phyloP scores from a whole-genome alignment of 2,329 filamentous ascomycete genomes.

The Ceratocystis smalleyi region DNA sequence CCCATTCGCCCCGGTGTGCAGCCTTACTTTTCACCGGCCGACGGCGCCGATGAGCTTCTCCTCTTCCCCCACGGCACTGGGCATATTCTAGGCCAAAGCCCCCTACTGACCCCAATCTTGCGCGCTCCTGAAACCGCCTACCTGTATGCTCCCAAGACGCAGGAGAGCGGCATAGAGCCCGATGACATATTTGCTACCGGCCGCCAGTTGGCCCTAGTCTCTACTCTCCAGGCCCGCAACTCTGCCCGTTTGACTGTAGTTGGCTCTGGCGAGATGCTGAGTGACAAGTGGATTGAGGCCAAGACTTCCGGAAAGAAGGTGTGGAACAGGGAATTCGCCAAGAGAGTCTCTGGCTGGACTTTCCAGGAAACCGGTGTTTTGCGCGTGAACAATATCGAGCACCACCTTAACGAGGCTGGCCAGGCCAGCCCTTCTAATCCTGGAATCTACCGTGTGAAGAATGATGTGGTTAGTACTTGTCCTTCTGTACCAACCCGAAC shows the following conservation, averaged over 20 bases:
- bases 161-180: conserved; percentile 42
- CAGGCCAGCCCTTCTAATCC: conserved; percentile 56
- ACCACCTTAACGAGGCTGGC: conserved; percentile 37
- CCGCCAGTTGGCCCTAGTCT: conserved; percentile 68
- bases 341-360: conserved; percentile 78
- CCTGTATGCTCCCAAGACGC: conserved; percentile 85
- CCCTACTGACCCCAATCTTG: conserved; percentile 66
- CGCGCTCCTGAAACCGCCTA: conserved; percentile 75
- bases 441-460: conserved; percentile 86
- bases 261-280: conserved; percentile 72
- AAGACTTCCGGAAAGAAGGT: conserved; percentile 32
- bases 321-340: conserved; percentile 71
- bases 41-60: conserved; percentile 38
- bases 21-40: conserved; percentile 56
- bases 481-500: neutral
- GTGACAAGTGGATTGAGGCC: conserved; percentile 77
- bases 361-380: conserved; percentile 90
- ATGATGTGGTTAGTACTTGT: conserved; percentile 63
- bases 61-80: conserved; percentile 72
- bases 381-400: conserved; percentile 67
- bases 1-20: conserved; percentile 52
- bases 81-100: conserved; percentile 63
- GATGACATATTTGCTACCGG: conserved; percentile 80
- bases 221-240: conserved; percentile 79
- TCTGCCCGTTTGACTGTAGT: conserved; percentile 77